Conservation (phyloP, 1,139 yeast genomes). For the Saccharomycopsis hybrid region DNA sequence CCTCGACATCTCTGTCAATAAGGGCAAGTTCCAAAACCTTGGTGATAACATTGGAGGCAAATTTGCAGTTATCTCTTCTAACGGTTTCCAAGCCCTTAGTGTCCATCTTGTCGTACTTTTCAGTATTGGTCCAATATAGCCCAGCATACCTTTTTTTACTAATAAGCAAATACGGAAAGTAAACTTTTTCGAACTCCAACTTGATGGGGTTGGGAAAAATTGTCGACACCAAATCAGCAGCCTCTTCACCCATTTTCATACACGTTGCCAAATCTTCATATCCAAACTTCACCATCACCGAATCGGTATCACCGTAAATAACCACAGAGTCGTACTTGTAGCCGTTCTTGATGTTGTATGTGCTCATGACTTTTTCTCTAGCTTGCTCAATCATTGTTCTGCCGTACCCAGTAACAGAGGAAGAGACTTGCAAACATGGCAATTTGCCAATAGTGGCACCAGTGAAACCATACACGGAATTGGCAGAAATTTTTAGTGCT, state of each 20-base stretch:
- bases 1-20: constrained; percentile 84
- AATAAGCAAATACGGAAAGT: constrained; percentile 87
- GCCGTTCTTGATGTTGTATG: constrained; percentile 76
- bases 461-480: constrained; percentile 97
- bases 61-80: constrained; percentile 91
- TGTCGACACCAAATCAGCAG: constrained; percentile 81
- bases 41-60: constrained; percentile 92
- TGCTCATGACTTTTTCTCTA: constrained; percentile 74
- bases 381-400: constrained; percentile 95
- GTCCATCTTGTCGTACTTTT: constrained; percentile 92
- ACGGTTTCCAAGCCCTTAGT: constrained; percentile 98
- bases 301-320: constrained; percentile 98
- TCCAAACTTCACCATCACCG: constrained; percentile 98
- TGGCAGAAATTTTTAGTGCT: constrained; percentile 94
- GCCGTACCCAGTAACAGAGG: constrained; percentile 93
- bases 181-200: constrained; percentile 93
- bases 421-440: constrained; percentile 94
- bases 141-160: constrained; percentile 98
- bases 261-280: constrained; percentile 72
- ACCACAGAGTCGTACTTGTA: constrained; percentile 79
- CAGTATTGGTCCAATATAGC: constrained; percentile 86
- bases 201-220: constrained; percentile 82
- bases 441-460: constrained; percentile 98
- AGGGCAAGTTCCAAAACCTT: constrained; percentile 80
- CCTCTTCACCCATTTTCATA: constrained; percentile 90